Conservation (phyloP, 805 yeast species). For the Saccharomycodes ludwigii region DNA sequence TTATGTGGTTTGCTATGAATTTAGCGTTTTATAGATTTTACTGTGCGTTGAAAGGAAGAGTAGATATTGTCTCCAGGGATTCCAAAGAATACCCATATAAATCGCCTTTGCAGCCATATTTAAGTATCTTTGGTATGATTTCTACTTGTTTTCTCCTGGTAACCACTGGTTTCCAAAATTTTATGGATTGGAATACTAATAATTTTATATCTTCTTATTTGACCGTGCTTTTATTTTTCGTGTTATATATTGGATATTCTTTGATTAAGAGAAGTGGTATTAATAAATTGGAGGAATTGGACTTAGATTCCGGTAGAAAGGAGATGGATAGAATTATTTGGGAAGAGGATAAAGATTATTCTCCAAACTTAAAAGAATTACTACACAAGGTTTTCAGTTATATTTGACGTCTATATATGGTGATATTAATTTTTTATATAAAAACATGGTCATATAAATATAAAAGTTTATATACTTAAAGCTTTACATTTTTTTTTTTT, state of each 20-base stretch:
- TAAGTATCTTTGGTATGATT: conserved; percentile 45
- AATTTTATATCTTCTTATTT: conserved; percentile 53
- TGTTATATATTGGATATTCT: conserved; percentile 41
- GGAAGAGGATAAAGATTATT: conserved; percentile 51
- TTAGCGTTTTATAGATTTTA: conserved; percentile 48
- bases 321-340: conserved; percentile 68
- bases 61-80: conserved; percentile 48
- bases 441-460: too few relatives aligned
- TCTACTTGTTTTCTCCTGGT: conserved; percentile 37
- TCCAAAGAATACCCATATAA: conserved; percentile 52
- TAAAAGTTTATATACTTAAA: too few relatives aligned
- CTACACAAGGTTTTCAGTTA: conserved; percentile 10
- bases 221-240: conserved; percentile 34
- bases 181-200: conserved; percentile 44
- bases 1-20: conserved; percentile 69
- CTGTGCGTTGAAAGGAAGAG: conserved; percentile 43
- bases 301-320: conserved; percentile 67
- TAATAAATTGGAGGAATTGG: conserved; percentile 56
- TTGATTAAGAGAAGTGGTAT: conserved; percentile 43
- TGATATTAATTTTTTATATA: not conserved
- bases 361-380: conserved; percentile 9
- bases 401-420: conserved; percentile 1
- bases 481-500: too few relatives aligned
- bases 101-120: conserved; percentile 55
- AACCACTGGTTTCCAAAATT: conserved; percentile 47